Evolutionary conservation across 2,329 filamentous ascomycete species (phyloP), one percentile per base, ranked within the genome.

Genomic region (Tolypocladium ophioglossoides): DNA sequence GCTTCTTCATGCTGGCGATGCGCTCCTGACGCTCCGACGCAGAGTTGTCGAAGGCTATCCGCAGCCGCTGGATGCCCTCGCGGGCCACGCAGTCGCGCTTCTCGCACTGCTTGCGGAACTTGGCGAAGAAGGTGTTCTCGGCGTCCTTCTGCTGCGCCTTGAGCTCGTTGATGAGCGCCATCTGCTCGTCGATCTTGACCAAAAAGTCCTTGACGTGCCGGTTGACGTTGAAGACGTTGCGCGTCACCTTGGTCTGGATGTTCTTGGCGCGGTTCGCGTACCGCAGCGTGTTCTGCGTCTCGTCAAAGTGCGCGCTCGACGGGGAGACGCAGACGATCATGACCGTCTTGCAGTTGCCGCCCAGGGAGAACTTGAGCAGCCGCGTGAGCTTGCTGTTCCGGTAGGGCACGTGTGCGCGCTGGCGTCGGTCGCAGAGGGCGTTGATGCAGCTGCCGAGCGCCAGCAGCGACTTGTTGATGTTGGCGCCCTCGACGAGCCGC

Each of bases 321-420:
- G 94, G 94, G 62, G 91, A 96, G 53, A 99, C 89, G 65, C 94
- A 99, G 30, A 99, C 94, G 69, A 99, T 97, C 94, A 99, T 99
- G 68, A 99, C 94, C 0, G 94, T 99, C 72, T 91, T 95, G 78
- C 94, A 99, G 70, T 99, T 99, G 3, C 94, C 94, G 34, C 94
- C 94, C 0, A 99, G 82, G 0, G 92, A 96, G 72, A 99, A 99
- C 65, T 99, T 99, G 53, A 99, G 81, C 5, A 99, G 78, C 52
- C 94, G 85, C 0, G 94, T 99, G 53, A 99, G 84, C 66, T 97
- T 99, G 59, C 92, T 97, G 74, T 99, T 97, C 63, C 94, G 84
- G 74, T 99, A 99, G 0, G 94, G 94, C 16, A 99, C 88, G 70
- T 99, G 94, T 61, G 95, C 94, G 60, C 84, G 86, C 73, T 94